Conservation (phyloP, 306 rosid genomes). For the Coriaria nepalensis region DNA sequence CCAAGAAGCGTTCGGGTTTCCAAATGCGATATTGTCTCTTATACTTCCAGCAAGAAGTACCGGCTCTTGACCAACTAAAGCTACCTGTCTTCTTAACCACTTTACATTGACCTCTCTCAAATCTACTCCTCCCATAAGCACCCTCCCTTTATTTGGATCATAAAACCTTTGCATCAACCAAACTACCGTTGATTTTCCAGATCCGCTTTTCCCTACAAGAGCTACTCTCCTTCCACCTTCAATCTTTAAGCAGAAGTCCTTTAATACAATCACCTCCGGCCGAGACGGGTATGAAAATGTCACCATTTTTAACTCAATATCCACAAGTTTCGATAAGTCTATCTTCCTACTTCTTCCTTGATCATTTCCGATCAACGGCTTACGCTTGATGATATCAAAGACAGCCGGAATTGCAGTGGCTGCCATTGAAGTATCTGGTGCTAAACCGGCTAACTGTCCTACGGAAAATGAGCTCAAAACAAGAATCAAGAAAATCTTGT, state of each 20-base stretch:
- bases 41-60: constrained; percentile 69
- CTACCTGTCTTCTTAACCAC: constrained; percentile 76
- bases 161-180: constrained; percentile 88
- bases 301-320: constrained; percentile 64
- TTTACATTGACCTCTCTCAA: constrained; percentile 58
- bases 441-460: constrained; percentile 83
- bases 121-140: constrained; percentile 58
- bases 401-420: constrained; percentile 54
- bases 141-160: constrained; percentile 76
- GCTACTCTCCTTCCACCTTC: constrained; percentile 69
- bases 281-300: constrained; percentile 77
- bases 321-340: constrained; percentile 30
- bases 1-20: constrained; percentile 56
- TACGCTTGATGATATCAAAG: constrained; percentile 47
- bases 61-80: constrained; percentile 89
- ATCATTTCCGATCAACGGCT: constrained; percentile 35
- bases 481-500: constrained; percentile 74
- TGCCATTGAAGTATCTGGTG: constrained; percentile 81
- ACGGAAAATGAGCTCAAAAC: constrained; percentile 90
- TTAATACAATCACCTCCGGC: constrained; percentile 57
- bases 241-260: constrained; percentile 49
- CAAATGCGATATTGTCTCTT: constrained; percentile 77
- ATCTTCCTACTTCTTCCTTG: constrained; percentile 31
- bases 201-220: constrained; percentile 75
- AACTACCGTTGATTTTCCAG: constrained; percentile 79